Evolutionary conservation across 345 rosid genomes (phyloP).

Genomic region (Iberis pinnata): DNA sequence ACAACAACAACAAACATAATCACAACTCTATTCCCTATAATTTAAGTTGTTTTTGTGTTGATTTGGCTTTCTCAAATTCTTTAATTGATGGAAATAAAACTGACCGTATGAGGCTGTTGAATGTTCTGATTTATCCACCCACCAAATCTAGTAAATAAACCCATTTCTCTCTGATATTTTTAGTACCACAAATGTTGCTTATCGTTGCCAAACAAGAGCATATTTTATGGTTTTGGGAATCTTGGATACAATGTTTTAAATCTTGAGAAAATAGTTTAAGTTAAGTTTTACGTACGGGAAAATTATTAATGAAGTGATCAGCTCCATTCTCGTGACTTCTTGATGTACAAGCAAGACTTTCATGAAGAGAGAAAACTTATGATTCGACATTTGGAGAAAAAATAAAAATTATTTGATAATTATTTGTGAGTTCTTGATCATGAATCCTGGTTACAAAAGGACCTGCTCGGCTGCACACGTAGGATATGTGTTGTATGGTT

Average conservation of each 20-base stretch:
- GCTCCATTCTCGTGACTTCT: constrained; percentile 9
- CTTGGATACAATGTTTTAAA: not conserved
- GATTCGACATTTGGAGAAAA: too few relatives aligned
- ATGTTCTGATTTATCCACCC: not conserved
- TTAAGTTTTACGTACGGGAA: constrained; percentile 4
- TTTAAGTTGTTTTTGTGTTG: too few relatives aligned
- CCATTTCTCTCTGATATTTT: not conserved
- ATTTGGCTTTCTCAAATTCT: not conserved
- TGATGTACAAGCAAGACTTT: not conserved
- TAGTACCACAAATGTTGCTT: too few relatives aligned
- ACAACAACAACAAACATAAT: constrained; percentile 3
- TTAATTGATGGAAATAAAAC: not conserved
- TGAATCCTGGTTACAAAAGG: too few relatives aligned
- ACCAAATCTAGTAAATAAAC: not conserved
- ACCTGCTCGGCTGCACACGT: too few relatives aligned
- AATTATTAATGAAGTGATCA: constrained; percentile 5
- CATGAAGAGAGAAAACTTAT: not conserved
- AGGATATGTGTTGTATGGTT: too few relatives aligned
- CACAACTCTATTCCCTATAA: too few relatives aligned
- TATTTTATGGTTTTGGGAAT: not conserved
- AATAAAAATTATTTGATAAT: too few relatives aligned
- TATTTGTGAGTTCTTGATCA: too few relatives aligned
- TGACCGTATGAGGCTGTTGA: not conserved
- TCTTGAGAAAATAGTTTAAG: constrained; percentile 6
- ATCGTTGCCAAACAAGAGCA: not conserved